A percentile compares a stretch with the other conserved stretches of the same genome.
Conservation (phyloP, 2,329 filamentous ascomycete genomes). For the Rugonectria rugulosa region DNA sequence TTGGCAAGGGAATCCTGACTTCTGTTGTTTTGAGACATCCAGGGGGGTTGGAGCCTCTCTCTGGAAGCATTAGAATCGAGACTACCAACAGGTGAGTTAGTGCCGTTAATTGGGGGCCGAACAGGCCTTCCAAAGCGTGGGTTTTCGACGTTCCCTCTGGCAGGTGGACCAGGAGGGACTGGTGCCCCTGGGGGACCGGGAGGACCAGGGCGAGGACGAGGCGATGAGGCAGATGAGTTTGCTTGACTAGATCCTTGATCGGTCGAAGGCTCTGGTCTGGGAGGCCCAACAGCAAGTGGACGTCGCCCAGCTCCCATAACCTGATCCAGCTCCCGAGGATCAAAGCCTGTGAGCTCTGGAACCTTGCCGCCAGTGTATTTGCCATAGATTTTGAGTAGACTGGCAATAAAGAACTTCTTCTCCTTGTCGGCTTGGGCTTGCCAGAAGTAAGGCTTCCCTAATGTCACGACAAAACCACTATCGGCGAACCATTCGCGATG, state of each 20-base stretch:
- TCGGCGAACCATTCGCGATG: constrained; percentile 81
- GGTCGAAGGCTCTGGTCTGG: constrained; percentile 38
- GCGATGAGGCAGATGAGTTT: constrained; percentile 24
- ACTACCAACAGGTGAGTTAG: constrained; percentile 59
- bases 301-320: constrained; percentile 68
- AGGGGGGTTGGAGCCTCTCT: constrained; percentile 53
- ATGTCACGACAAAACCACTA: constrained; percentile 84
- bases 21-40: constrained; percentile 59
- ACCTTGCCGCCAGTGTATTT: constrained; percentile 92
- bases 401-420: constrained; percentile 98
- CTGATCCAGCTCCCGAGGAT: constrained; percentile 77
- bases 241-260: constrained; percentile 34
- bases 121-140: constrained; percentile 40
- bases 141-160: constrained; percentile 33
- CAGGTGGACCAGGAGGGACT: constrained; percentile 22
- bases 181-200: constrained; percentile 22
- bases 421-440: constrained; percentile 92
- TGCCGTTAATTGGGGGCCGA: constrained; percentile 50
- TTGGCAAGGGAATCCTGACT: constrained; percentile 64
- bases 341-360: constrained; percentile 84
- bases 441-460: constrained; percentile 98
- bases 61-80: constrained; percentile 55
- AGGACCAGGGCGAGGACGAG: constrained; percentile 27
- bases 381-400: constrained; percentile 92
- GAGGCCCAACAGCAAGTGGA: constrained; percentile 35